These are phyloP conservation scores for Lactarius hatsudake DNA, from an alignment of 768 basidiomycete genomes.

Conservation along the genomic window DNA sequence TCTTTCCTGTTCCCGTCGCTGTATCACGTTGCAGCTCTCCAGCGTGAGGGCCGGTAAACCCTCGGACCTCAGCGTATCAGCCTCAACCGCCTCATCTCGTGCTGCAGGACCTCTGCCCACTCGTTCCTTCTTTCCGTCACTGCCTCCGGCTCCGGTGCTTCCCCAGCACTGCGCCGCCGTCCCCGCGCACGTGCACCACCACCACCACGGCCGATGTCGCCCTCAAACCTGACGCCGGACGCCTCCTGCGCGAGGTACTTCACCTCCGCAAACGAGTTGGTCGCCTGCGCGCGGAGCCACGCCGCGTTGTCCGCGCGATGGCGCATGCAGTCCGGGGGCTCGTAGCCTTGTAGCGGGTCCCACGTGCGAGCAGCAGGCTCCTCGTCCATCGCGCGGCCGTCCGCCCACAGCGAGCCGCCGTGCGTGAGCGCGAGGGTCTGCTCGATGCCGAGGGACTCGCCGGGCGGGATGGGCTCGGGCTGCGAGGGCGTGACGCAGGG, in stretches of 20 bases:
- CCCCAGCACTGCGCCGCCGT: neutral
- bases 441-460: conserved; percentile 79
- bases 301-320: conserved; percentile 63
- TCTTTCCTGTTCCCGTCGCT: too few relatives aligned
- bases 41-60: too few relatives aligned
- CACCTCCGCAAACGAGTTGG: conserved; percentile 66
- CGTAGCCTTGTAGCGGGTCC: conserved; percentile 46
- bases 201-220: conserved; percentile 33
- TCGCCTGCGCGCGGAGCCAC: conserved; percentile 78
- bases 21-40: too few relatives aligned
- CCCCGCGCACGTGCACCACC: conserved; percentile 29
- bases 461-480: conserved; percentile 73
- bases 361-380: neutral
- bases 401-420: conserved; percentile 61
- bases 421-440: conserved; percentile 63
- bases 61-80: neutral
- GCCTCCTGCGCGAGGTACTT: conserved; percentile 59
- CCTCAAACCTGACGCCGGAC: conserved; percentile 41
- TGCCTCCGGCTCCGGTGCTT: neutral
- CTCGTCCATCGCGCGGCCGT: conserved; percentile 54
- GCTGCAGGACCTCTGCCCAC: conserved; percentile 21
- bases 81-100: conserved; percentile 13
- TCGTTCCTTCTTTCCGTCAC: neutral
- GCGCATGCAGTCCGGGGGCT: conserved; percentile 54
- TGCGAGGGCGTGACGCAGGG: conserved; percentile 93